phyloP scores from a whole-genome alignment of 352 stramenopile genomes.

The Blastocystis sp. region DNA sequence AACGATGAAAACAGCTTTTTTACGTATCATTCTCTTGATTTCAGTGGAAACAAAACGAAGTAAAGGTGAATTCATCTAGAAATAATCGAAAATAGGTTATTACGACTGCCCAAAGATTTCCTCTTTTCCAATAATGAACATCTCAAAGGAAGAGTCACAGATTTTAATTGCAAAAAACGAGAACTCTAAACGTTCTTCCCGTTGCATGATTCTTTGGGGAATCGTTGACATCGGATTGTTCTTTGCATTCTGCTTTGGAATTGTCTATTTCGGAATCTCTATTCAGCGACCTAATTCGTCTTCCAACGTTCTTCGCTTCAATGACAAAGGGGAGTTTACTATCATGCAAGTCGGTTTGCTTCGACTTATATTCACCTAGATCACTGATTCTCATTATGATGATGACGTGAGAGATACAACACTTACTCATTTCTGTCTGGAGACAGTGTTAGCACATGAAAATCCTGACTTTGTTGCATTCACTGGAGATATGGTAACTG shows the following conservation, averaged over 20 bases:
- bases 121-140: too few relatives aligned
- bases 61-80: not conserved
- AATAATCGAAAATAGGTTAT: not conserved
- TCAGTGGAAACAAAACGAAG: not conserved
- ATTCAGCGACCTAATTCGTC: too few relatives aligned
- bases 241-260: too few relatives aligned
- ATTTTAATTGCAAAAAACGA: too few relatives aligned
- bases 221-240: too few relatives aligned
- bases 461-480: slow-evolving; percentile 66
- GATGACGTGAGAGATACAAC: slow-evolving; percentile 8
- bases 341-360: slow-evolving; percentile 28
- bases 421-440: slow-evolving; percentile 2
- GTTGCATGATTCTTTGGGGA: too few relatives aligned
- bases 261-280: too few relatives aligned
- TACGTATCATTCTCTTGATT: slow-evolving; percentile 71
- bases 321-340: slow-evolving; percentile 12
- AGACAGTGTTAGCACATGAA: slow-evolving; percentile 8
- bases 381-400: slow-evolving; percentile 50
- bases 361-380: not conserved
- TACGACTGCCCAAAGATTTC: not conserved
- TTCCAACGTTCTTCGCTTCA: slow-evolving; percentile 27
- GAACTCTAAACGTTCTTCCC: too few relatives aligned
- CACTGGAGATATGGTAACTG: slow-evolving; percentile 66
- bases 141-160: too few relatives aligned
- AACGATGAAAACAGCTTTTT: slow-evolving; percentile 82